phyloP scores from a whole-genome alignment of 306 rosid genomes.

The Bauhinia variegata region DNA sequence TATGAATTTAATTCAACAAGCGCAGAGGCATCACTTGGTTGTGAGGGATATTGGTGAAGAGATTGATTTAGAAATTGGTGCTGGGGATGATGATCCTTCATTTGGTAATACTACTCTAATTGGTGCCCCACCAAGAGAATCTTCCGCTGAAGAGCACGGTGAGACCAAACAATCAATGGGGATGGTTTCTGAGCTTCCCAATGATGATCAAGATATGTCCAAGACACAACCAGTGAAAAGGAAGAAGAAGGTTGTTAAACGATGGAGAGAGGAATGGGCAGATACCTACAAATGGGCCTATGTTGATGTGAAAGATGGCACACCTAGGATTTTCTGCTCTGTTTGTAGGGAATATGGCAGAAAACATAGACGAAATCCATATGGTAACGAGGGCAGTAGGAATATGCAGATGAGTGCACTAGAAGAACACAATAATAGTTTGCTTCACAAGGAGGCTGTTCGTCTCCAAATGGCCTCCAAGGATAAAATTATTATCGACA shows the following conservation, averaged over 20 bases:
- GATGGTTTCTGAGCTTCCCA: constrained; percentile 76
- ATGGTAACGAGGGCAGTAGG: constrained; percentile 98
- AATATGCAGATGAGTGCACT: constrained; percentile 99
- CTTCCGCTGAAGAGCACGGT: constrained; percentile 77
- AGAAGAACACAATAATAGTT: constrained; percentile 94
- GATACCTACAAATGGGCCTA: constrained; percentile 99
- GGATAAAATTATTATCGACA: constrained; percentile 83
- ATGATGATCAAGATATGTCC: constrained; percentile 78
- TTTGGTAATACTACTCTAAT: constrained; percentile 77
- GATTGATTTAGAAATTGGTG: constrained; percentile 95
- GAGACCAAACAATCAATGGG: constrained; percentile 76
- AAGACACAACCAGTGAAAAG: constrained; percentile 68
- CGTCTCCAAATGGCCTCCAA: constrained; percentile 97
- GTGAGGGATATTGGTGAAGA: constrained; percentile 92
- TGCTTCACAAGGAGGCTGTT: constrained; percentile 99
- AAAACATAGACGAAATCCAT: constrained; percentile 96
- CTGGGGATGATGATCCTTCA: constrained; percentile 94
- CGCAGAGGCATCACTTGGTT: constrained; percentile 92
- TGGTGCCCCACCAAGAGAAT: constrained; percentile 70
- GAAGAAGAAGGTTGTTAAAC: constrained; percentile 96
- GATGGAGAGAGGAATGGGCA: constrained; percentile 99
- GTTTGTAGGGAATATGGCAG: constrained; percentile 95
- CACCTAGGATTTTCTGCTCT: constrained; percentile 97
- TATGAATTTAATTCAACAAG: constrained; percentile 93
- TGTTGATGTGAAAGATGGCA: constrained; percentile 93